These are phyloP conservation scores for Diutina siamensis DNA, from an alignment of 1,139 yeast species.

Conservation along the genomic window DNA sequence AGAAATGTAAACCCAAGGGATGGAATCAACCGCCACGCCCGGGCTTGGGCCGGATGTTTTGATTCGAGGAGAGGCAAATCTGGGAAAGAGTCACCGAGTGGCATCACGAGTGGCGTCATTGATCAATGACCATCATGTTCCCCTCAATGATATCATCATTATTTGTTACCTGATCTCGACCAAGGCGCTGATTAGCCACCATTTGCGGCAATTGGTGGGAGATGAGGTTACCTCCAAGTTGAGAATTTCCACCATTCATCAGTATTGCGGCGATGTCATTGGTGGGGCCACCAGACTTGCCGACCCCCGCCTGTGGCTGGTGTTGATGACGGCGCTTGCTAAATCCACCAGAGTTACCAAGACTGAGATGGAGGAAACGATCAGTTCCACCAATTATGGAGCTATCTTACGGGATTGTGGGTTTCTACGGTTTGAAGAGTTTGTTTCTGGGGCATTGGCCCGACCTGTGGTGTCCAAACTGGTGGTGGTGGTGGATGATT, in stretches of 20 bases:
- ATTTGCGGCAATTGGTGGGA: neutral
- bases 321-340: neutral
- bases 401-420: neutral
- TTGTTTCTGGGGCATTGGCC: neutral
- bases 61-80: neutral
- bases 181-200: neutral
- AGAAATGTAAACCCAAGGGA: neutral
- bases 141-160: neutral
- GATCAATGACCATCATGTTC: neutral
- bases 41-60: too few species aligned
- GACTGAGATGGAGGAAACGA: neutral
- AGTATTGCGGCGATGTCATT: neutral
- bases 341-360: neutral
- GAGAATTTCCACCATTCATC: neutral
- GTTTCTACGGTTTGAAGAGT: neutral
- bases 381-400: neutral
- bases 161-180: neutral
- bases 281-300: neutral
- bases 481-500: constrained; percentile 3
- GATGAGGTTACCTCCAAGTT: neutral
- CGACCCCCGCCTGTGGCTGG: neutral
- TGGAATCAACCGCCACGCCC: too few species aligned
- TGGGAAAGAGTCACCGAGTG: neutral
- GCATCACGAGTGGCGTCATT: neutral
- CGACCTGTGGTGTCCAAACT: neutral